Conservation (phyloP, 1,284 basidiomycete genomes). For the Fistulinella cinereoalba region DNA sequence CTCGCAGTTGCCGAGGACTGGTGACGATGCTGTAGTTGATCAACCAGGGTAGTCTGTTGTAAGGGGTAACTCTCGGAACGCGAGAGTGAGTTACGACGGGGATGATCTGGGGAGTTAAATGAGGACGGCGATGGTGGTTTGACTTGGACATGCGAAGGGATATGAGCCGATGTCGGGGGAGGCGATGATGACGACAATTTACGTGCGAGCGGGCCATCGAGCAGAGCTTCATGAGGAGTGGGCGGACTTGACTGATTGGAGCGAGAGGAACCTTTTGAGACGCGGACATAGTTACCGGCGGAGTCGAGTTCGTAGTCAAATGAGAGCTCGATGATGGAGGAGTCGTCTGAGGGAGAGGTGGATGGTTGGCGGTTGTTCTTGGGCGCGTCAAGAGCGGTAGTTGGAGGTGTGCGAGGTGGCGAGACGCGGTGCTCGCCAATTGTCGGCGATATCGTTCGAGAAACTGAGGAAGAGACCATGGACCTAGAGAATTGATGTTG, state of each 20-base stretch:
- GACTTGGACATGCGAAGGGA: conserved; percentile 19
- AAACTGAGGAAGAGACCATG: conserved; percentile 23
- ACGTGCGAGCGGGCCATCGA: conserved; percentile 20
- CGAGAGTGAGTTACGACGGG: conserved; percentile 51
- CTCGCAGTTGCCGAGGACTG: conserved; percentile 18
- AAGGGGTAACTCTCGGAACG: conserved; percentile 59
- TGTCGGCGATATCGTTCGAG: conserved; percentile 32
- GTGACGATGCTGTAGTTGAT: conserved; percentile 25
- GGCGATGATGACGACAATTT: conserved; percentile 27
- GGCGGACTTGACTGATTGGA: conserved; percentile 39
- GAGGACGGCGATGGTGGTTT: conserved; percentile 36
- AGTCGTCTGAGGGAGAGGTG: conserved; percentile 54
- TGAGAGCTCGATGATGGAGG: conserved; percentile 64
- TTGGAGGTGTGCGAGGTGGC: conserved; percentile 31
- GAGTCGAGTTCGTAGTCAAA: conserved; percentile 65
- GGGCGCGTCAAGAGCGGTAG: conserved; percentile 24
- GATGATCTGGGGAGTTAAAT: conserved; percentile 36
- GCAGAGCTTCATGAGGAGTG: conserved; percentile 33
- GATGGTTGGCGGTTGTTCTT: conserved; percentile 35
- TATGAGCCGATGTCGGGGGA: conserved; percentile 17
- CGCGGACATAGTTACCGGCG: conserved; percentile 57
- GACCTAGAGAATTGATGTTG: conserved; percentile 7
- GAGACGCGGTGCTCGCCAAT: conserved; percentile 32
- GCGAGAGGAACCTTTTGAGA: conserved; percentile 41
- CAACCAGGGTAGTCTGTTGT: conserved; percentile 17